Evolutionary conservation across 2,329 filamentous ascomycete genomes (phyloP), one percentile per base, ranked within the genome.

Genomic region (Hymenotorrendiella dingleyae): DNA sequence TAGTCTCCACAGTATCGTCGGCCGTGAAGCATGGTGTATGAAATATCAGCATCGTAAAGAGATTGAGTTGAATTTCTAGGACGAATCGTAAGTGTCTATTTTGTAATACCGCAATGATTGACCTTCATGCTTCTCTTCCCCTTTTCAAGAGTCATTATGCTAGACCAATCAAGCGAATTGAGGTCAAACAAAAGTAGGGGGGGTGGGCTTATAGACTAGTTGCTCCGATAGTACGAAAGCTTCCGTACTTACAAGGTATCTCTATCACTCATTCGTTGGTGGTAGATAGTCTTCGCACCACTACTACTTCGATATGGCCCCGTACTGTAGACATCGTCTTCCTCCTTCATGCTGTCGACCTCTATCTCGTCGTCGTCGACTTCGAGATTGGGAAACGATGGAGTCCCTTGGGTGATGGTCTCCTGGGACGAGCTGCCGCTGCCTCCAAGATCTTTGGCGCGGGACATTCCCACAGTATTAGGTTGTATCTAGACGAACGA

Each of bases 1-100:
- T 72, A 72, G 21, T 70, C 65, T 24, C 66, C 64, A 50, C 72
- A 69, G 38, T 75, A 76, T 4, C 70, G 61, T 0, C 72, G 64
- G 3, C 71, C 71, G 37, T 73, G 67, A 43, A 73, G 67, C 49
- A 79, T 43, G 77, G 38, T 23, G 41, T 60, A 61, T 14, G 48
- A 43, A 12, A 60, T 46, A 45, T 60, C 58, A 6, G 40, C 40
- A 30, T 56, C 57, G 38, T 58, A 60, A 16, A 61, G 50, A 11
- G 58, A 60, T 22, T 54, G 46, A 5, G 57, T 61, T 4, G 59
- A 61, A 42, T 58, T 59, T 16, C 59, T 61, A 33, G 9, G 2
- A 20, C 30, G 9, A 16, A 12, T 43, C 6, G 19, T 16, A 37
- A 27, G 9, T 21, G 6, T 24, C 12, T 26, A 20, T 20, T 4